Percentiles rank a stretch among this genome's conserved stretches.
These are phyloP conservation scores for Hypoxylon sp. DNA, from an alignment of 2,329 filamentous ascomycete species.

Conservation along the genomic window DNA sequence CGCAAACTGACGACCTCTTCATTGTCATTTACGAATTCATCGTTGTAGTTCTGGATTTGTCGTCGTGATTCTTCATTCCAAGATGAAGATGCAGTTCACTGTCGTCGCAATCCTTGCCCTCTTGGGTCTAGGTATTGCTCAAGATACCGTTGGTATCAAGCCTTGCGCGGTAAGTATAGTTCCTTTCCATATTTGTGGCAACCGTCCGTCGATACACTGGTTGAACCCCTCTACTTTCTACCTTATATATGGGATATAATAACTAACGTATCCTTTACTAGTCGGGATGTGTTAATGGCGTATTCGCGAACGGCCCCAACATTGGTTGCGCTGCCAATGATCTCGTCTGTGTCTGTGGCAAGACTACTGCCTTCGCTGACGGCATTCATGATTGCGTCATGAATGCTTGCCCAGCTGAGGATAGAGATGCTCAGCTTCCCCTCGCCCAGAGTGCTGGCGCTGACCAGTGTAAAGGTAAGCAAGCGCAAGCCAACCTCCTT, in stretches of 20 bases:
- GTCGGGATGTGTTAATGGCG: slow-evolving; percentile 51
- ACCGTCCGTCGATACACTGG: not conserved
- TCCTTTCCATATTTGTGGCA: not conserved
- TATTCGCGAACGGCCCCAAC: slow-evolving; percentile 41
- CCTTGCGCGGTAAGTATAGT: slow-evolving; percentile 49
- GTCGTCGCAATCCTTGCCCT: slow-evolving; percentile 33
- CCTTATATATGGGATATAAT: slow-evolving; percentile 7
- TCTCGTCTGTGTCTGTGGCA: slow-evolving; percentile 59
- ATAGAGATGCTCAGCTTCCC: slow-evolving; percentile 52
- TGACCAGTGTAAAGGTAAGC: slow-evolving; percentile 53
- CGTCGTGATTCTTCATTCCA: slow-evolving; percentile 6
- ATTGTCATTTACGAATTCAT: slow-evolving; percentile 1
- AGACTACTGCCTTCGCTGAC: slow-evolving; percentile 49
- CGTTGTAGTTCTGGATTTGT: not conserved
- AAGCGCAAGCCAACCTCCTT: not conserved
- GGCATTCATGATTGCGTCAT: slow-evolving; percentile 61
- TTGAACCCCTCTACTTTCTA: not conserved
- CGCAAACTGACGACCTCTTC: slow-evolving; percentile 8
- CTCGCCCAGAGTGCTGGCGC: slow-evolving; percentile 48
- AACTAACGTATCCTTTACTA: slow-evolving; percentile 37
- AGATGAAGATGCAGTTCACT: slow-evolving; percentile 43
- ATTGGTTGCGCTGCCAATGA: slow-evolving; percentile 52
- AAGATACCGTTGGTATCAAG: slow-evolving; percentile 36
- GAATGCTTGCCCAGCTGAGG: slow-evolving; percentile 49
- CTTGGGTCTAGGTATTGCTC: slow-evolving; percentile 45